Conservation (phyloP, 768 basidiomycete genomes). For the Amanita jacksonii region DNA sequence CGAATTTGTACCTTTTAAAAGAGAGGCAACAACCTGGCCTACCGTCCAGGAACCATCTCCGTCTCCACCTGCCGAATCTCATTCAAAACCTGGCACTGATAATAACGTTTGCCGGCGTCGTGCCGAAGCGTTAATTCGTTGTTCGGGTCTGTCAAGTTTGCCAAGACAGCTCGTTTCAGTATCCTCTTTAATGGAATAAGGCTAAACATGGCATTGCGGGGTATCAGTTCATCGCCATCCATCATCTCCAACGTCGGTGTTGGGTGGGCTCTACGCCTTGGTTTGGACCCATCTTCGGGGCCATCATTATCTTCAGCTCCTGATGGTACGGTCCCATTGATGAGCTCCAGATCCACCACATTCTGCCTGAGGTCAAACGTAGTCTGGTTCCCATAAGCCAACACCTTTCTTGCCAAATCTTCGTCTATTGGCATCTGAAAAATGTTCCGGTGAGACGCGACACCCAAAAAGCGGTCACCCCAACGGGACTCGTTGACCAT, state of each 20-base stretch:
- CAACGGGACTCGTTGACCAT: conserved; percentile 12
- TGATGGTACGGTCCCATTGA: too few species aligned
- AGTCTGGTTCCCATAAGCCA: conserved; percentile 1
- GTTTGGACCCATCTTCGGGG: neutral
- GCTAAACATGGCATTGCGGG: conserved; percentile 4
- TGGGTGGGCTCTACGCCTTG: neutral
- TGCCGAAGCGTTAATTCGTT: too few species aligned
- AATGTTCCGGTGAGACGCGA: neutral
- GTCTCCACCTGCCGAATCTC: neutral
- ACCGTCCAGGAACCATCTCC: conserved; percentile 1
- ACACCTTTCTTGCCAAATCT: conserved; percentile 8
- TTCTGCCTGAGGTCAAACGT: conserved; percentile 1
- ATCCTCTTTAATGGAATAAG: conserved; percentile 10
- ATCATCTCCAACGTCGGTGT: conserved; percentile 13
- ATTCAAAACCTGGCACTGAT: neutral
- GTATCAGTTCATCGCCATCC: conserved; percentile 9
- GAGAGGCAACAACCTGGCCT: too few species aligned
- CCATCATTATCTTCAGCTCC: neutral
- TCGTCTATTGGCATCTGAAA: conserved; percentile 5
- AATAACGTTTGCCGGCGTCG: neutral
- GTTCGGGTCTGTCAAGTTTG: neutral
- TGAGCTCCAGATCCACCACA: neutral
- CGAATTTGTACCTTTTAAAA: too few species aligned
- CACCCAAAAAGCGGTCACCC: conserved; percentile 21
- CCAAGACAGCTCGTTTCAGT: conserved; percentile 11